Percentiles rank a stretch among this genome's conserved stretches.
Evolutionary conservation across 169 alveolate genomes (phyloP).

Genomic region (Eimeria brunetti): DNA sequence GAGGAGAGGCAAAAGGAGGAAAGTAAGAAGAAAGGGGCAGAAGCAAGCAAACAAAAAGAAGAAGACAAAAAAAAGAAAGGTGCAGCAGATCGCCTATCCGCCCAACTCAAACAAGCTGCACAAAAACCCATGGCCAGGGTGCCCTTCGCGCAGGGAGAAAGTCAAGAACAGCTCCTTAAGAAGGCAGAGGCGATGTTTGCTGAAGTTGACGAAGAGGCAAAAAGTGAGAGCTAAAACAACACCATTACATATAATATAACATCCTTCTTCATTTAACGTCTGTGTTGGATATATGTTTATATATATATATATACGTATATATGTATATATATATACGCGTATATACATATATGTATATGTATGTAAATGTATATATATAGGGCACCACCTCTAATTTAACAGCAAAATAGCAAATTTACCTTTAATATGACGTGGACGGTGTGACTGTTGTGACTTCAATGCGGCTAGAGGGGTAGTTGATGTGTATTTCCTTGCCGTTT

Average conservation of each 20-base stretch:
- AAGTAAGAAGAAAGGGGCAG: not conserved
- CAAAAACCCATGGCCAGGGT: not conserved
- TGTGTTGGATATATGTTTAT: not conserved
- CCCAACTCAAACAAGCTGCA: not conserved
- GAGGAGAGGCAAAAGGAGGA: not conserved
- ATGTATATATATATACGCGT: too few relatives aligned
- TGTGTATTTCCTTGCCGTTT: too few relatives aligned
- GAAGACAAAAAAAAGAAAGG: not conserved
- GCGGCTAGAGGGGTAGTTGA: too few relatives aligned
- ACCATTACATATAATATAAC: too few relatives aligned
- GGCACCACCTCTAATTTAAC: too few relatives aligned
- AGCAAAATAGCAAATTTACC: too few relatives aligned
- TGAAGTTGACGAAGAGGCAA: constrained; percentile 9
- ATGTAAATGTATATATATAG: too few relatives aligned
- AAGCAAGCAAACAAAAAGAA: not conserved
- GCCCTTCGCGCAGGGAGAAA: not conserved
- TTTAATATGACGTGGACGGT: too few relatives aligned
- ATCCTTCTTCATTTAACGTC: too few relatives aligned
- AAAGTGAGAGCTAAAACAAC: not conserved
- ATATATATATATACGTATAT: too few relatives aligned
- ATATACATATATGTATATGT: too few relatives aligned
- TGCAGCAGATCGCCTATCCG: not conserved
- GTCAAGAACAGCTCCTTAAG: not conserved
- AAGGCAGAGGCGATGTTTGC: not conserved
- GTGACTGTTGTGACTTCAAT: too few relatives aligned